These are phyloP conservation scores for Trichosporon ovoides DNA, from an alignment of 1,284 basidiomycete genomes.

Conservation along the genomic window DNA sequence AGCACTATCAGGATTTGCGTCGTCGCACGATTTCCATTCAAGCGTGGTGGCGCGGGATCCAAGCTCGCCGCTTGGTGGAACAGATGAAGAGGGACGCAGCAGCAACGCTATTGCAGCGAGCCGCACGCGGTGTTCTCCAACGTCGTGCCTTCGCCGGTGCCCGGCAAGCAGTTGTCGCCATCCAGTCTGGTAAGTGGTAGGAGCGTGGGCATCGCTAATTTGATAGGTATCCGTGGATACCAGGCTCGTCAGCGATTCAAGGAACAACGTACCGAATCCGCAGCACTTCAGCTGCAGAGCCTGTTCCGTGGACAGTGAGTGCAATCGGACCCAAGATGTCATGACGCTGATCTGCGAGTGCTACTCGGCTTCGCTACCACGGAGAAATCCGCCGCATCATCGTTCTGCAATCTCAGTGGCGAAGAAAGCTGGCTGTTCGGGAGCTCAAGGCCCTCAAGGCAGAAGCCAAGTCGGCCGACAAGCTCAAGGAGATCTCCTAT, in stretches of 20 bases:
- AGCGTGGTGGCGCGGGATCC: constrained; percentile 83
- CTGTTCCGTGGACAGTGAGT: constrained; percentile 83
- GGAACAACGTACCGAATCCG: constrained; percentile 60
- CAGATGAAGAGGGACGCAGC: constrained; percentile 67
- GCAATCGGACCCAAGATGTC: no score
- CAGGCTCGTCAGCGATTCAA: constrained; percentile 65
- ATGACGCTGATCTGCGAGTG: constrained; percentile 49
- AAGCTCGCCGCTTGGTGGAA: constrained; percentile 68
- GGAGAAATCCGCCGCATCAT: constrained; percentile 69
- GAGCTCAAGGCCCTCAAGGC: constrained; percentile 76
- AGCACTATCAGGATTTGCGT: constrained; percentile 70
- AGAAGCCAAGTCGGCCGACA: constrained; percentile 93
- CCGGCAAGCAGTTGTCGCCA: constrained; percentile 60
- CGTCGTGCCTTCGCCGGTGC: constrained; percentile 64
- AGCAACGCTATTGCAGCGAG: constrained; percentile 71
- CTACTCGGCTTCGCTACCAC: constrained; percentile 61
- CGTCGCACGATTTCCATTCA: constrained; percentile 77
- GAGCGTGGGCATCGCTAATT: not conserved
- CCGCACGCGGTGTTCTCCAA: constrained; percentile 67
- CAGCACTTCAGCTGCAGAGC: constrained; percentile 72
- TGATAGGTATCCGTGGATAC: constrained; percentile 72
- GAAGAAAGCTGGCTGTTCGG: constrained; percentile 79
- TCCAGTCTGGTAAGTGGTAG: constrained; percentile 75
- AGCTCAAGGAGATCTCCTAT: constrained; percentile 99
- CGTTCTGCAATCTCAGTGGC: constrained; percentile 85